Evolutionary conservation across 192 early-diverging fungal genomes (phyloP).

Genomic region (Chytriomyces confervae): DNA sequence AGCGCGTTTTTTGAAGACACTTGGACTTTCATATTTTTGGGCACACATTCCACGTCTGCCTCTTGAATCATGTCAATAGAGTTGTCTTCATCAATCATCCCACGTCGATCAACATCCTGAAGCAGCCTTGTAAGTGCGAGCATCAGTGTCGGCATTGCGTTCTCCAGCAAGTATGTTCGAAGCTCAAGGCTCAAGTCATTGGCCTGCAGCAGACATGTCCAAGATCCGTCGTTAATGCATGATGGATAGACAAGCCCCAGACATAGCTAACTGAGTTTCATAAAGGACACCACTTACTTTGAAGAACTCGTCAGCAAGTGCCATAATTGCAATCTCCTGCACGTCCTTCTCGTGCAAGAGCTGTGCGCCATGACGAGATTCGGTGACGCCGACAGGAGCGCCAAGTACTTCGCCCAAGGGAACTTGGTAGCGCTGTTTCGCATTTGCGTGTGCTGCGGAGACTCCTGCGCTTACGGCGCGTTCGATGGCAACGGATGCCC

Average conservation of each 20-base stretch:
- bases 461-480: neutral
- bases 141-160: slow-evolving; percentile 54
- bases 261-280: neutral
- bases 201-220: slow-evolving; percentile 31
- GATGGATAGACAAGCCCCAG: neutral
- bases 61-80: neutral
- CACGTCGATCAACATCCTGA: slow-evolving; percentile 44
- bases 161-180: slow-evolving; percentile 57
- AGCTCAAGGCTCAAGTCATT: slow-evolving; percentile 50
- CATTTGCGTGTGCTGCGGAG: neutral
- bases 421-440: neutral
- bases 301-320: slow-evolving; percentile 50
- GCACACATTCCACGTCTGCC: neutral
- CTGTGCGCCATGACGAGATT: slow-evolving; percentile 2
- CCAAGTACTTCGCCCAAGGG: slow-evolving; percentile 20
- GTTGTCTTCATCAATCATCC: slow-evolving; percentile 22
- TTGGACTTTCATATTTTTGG: slow-evolving; percentile 16
- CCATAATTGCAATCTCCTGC: slow-evolving; percentile 42
- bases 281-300: slow-evolving; percentile 11
- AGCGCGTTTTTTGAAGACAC: slow-evolving; percentile 10
- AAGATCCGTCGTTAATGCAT: neutral
- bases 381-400: slow-evolving; percentile 26
- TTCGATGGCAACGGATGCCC: neutral
- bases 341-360: slow-evolving; percentile 2
- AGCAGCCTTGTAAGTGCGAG: slow-evolving; percentile 56